Evolutionary conservation across 2,329 filamentous ascomycete genomes (phyloP).

Genomic region (Teratosphaeriaceae sp.): DNA sequence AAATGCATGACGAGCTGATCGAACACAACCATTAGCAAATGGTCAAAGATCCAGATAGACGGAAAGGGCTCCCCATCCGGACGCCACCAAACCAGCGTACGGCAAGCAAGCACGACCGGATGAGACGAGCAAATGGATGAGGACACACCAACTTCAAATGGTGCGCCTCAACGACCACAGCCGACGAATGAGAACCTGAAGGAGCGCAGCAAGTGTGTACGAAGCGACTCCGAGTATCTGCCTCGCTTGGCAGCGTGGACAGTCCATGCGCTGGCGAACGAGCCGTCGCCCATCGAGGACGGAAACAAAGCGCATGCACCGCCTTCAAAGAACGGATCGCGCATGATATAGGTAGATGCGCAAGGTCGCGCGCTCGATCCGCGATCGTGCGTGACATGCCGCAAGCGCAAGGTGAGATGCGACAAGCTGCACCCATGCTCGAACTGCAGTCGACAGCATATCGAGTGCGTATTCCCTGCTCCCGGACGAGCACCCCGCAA

Average conservation of each 20-base stretch:
- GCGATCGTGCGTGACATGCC: conserved; percentile 46
- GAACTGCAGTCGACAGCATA: conserved; percentile 64
- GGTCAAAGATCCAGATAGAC: too few species aligned
- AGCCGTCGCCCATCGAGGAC: background rate
- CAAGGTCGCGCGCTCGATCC: conserved; percentile 31
- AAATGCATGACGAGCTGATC: too few species aligned
- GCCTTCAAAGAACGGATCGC: background rate
- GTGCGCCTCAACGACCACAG: background rate
- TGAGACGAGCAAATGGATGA: background rate
- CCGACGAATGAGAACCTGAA: background rate
- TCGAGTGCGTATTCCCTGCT: conserved; percentile 67
- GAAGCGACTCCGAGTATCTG: background rate
- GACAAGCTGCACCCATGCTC: conserved; percentile 71
- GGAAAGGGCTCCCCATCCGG: too few species aligned
- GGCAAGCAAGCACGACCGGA: too few species aligned
- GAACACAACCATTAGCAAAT: too few species aligned
- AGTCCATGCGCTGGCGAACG: background rate
- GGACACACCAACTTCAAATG: background rate
- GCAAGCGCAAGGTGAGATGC: conserved; percentile 64
- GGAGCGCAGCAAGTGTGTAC: background rate
- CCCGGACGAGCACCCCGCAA: conserved; percentile 66
- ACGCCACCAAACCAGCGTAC: too few species aligned
- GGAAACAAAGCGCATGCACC: background rate
- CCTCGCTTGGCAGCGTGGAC: background rate
- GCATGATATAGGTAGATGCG: conserved; percentile 21